Percentiles rank a stretch among this genome's conserved stretches.
Evolutionary conservation across 169 alveolate species (phyloP).

Genomic region (Plasmodium berghei): DNA sequence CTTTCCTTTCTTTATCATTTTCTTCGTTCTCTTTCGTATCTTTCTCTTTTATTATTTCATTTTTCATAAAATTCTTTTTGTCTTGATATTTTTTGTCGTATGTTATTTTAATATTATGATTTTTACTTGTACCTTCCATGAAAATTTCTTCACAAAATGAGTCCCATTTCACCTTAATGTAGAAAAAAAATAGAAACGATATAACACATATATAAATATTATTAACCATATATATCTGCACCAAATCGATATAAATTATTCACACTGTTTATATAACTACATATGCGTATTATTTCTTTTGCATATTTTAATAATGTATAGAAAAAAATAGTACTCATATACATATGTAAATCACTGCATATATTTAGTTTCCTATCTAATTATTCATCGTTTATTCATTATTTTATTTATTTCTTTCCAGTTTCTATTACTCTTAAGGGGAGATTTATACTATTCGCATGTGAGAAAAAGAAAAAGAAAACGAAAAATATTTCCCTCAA

Average conservation of each 20-base stretch:
- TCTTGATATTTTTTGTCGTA: constrained; percentile 9
- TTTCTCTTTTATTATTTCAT: not conserved
- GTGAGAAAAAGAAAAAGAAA: constrained; percentile 58
- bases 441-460: constrained; percentile 18
- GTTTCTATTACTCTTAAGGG: constrained; percentile 23
- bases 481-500: constrained; percentile 44
- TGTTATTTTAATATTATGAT: constrained; percentile 22
- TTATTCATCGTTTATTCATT: not conserved
- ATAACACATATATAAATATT: not conserved
- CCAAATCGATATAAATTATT: not conserved
- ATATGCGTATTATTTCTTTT: not conserved
- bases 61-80: not conserved
- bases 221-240: not conserved
- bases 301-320: not conserved
- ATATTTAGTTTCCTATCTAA: no score
- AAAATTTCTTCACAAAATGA: constrained; percentile 15
- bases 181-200: not conserved
- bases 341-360: no score
- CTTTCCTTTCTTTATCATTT: not conserved
- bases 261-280: not conserved
- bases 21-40: not conserved
- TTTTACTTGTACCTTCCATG: constrained; percentile 59
- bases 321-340: no score
- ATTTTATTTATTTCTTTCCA: not conserved
- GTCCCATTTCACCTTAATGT: constrained; percentile 40